Conservation (phyloP, 768 basidiomycete species). For the Amylocystis lapponica region DNA sequence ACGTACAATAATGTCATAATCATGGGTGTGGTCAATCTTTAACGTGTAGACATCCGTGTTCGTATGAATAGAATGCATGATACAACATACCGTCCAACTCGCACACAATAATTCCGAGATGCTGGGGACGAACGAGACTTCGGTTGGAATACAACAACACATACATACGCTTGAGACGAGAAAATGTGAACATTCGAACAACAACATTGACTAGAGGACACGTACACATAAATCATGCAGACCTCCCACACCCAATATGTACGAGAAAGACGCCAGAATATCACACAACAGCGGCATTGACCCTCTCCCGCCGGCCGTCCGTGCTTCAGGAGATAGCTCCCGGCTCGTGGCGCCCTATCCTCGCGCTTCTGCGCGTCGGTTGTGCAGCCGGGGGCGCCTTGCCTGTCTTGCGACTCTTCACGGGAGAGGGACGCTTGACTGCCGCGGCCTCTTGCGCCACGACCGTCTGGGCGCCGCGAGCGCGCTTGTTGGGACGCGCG, state of each 20-base stretch:
- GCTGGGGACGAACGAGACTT: not conserved
- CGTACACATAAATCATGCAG: not conserved
- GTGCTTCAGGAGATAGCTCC: too few species aligned
- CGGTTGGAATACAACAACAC: too few species aligned
- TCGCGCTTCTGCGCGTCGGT: conserved; percentile 9
- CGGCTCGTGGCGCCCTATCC: not conserved
- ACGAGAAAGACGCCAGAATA: conserved; percentile 1
- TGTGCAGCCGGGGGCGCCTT: conserved; percentile 12
- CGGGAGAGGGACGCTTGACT: not conserved
- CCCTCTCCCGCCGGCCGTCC: too few species aligned
- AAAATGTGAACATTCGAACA: not conserved
- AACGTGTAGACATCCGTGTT: too few species aligned
- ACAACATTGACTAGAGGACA: not conserved
- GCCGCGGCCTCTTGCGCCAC: conserved; percentile 1
- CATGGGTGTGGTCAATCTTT: too few species aligned
- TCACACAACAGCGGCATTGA: not conserved
- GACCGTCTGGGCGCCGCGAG: not conserved
- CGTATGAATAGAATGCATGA: too few species aligned
- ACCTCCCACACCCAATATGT: not conserved
- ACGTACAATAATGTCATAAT: too few species aligned
- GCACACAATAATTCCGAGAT: not conserved
- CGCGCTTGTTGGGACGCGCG: conserved; percentile 4
- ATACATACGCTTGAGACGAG: not conserved
- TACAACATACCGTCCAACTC: too few species aligned
- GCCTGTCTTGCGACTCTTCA: conserved; percentile 8